Conservation (phyloP, 169 alveolate species). For the Plasmodium gonderi region DNA sequence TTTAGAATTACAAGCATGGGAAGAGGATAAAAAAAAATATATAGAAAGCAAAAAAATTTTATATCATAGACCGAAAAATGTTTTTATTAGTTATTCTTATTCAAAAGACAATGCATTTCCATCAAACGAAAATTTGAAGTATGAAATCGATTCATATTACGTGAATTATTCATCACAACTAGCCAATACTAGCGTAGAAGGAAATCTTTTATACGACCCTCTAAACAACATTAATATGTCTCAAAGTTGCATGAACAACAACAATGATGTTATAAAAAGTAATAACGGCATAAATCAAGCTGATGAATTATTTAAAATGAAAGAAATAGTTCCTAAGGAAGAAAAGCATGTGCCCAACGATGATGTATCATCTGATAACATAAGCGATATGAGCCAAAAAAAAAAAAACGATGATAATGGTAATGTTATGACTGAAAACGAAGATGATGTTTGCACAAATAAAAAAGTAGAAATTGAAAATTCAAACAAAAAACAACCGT, state of each 20-base stretch:
- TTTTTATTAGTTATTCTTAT: slow-evolving; percentile 66
- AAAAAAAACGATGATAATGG: slow-evolving; percentile 11
- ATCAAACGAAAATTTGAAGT: slow-evolving; percentile 40
- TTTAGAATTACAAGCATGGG: slow-evolving; percentile 83
- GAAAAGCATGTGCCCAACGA: not conserved
- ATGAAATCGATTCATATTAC: slow-evolving; percentile 27
- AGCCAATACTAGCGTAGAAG: not conserved
- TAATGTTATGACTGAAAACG: not conserved
- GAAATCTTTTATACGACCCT: not conserved
- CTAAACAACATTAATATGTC: not conserved
- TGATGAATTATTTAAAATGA: not conserved
- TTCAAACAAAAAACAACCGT: not conserved
- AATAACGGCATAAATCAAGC: not conserved
- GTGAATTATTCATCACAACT: not conserved
- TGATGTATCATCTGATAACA: not conserved
- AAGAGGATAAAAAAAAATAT: slow-evolving; percentile 76
- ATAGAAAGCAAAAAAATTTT: slow-evolving; percentile 36
- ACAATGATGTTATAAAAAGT: not conserved
- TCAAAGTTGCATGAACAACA: not conserved
- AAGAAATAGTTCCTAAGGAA: not conserved
- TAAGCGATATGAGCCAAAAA: slow-evolving; percentile 3
- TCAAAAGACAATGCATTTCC: slow-evolving; percentile 53
- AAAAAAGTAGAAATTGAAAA: not conserved
- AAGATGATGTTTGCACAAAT: not conserved
- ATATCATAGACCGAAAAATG: slow-evolving; percentile 49